Evolutionary conservation across 2,329 filamentous ascomycete species (phyloP).

Genomic region (Epichloe coenophiala): DNA sequence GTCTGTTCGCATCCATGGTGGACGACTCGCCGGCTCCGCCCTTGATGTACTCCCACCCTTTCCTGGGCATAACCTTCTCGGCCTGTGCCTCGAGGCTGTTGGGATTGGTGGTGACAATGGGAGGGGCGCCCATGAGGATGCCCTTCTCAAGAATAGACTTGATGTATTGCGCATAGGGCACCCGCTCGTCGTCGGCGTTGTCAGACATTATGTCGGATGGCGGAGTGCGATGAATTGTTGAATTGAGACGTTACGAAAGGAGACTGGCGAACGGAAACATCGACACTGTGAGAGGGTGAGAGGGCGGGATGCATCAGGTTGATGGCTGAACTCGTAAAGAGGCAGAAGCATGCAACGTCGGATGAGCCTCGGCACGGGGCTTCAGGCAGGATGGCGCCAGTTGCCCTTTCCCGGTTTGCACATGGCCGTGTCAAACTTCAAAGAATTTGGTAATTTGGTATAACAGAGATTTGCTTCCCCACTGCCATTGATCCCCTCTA

Average conservation of each 20-base stretch:
- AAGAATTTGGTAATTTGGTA: too few species aligned
- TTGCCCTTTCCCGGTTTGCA: too few species aligned
- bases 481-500: neutral
- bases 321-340: neutral
- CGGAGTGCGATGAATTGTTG: too few species aligned
- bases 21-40: constrained; percentile 49
- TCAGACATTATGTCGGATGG: constrained; percentile 4
- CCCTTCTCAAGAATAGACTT: constrained; percentile 37
- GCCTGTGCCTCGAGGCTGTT: constrained; percentile 43
- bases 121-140: constrained; percentile 31
- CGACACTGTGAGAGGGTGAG: too few species aligned
- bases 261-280: too few species aligned
- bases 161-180: constrained; percentile 29
- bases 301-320: neutral
- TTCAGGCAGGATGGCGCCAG: neutral
- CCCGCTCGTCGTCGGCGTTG: constrained; percentile 7
- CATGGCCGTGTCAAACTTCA: too few species aligned
- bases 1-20: constrained; percentile 46
- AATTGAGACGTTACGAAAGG: too few species aligned
- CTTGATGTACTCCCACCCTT: constrained; percentile 45
- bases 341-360: too few species aligned
- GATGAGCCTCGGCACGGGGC: neutral
- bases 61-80: constrained; percentile 28
- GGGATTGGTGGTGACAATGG: constrained; percentile 44
- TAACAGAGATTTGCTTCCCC: too few species aligned